Evolutionary conservation across 768 basidiomycete genomes (phyloP).

Genomic region (Hygrocybe punicea): DNA sequence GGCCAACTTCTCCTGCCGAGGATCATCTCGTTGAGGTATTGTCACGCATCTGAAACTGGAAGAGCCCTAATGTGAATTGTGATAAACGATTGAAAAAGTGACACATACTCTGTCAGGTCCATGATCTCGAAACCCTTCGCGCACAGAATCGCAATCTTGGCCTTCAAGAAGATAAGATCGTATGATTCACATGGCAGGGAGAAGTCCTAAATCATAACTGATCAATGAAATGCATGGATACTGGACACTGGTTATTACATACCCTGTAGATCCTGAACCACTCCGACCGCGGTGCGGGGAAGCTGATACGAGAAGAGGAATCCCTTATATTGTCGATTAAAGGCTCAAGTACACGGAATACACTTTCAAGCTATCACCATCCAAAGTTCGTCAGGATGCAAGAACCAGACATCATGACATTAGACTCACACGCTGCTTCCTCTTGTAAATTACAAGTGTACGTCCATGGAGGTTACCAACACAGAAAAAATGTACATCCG

Average conservation of each 20-base stretch:
- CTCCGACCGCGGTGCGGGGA: constrained; percentile 78
- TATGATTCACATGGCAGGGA: constrained; percentile 90
- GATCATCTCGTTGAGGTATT: constrained; percentile 76
- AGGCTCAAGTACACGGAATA: constrained; percentile 95
- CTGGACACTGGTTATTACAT: neutral
- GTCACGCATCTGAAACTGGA: constrained; percentile 81
- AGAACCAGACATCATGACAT: too few species aligned
- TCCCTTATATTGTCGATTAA: constrained; percentile 85
- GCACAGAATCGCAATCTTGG: constrained; percentile 89
- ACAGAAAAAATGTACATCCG: constrained; percentile 94
- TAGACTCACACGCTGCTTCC: constrained; percentile 60
- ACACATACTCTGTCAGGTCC: constrained; percentile 83
- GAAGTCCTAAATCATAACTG: constrained; percentile 57
- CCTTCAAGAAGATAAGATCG: constrained; percentile 88
- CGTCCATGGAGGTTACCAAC: constrained; percentile 84
- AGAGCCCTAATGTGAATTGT: neutral
- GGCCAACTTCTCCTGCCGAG: constrained; percentile 62
- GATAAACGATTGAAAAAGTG: neutral
- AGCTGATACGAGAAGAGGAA: constrained; percentile 68
- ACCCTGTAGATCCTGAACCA: constrained; percentile 90
- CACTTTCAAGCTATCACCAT: constrained; percentile 62
- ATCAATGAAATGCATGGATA: neutral
- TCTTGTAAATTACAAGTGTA: constrained; percentile 90
- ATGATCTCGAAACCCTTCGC: constrained; percentile 96
- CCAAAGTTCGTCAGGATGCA: neutral